A percentile compares a stretch with the other conserved stretches of the same genome.
Evolutionary conservation across 2,329 filamentous ascomycete species (phyloP).

Genomic region (Mollisia scopiformis): DNA sequence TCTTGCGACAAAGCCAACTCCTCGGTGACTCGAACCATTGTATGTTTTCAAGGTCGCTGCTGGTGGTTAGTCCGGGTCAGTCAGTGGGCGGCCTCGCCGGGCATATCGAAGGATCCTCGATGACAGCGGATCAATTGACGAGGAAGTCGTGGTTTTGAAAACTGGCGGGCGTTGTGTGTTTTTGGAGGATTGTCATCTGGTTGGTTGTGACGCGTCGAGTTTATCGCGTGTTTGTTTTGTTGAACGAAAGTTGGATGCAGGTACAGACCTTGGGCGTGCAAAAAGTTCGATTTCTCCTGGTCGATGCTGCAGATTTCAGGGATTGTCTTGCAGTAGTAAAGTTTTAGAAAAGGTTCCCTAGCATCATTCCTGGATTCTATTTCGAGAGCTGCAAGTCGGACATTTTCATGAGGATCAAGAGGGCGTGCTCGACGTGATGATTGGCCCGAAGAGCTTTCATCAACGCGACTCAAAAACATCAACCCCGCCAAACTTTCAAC

Average conservation of each 20-base stretch:
- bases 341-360: not conserved
- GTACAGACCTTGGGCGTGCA: conserved; percentile 5
- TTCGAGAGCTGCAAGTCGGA: conserved; percentile 5
- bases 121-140: conserved; percentile 16
- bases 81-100: conserved; percentile 31
- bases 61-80: conserved; percentile 25
- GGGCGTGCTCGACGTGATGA: conserved; percentile 25
- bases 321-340: conserved; percentile 9
- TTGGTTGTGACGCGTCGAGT: conserved; percentile 20
- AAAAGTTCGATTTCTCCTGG: not conserved
- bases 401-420: not conserved
- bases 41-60: conserved; percentile 30
- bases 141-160: conserved; percentile 5
- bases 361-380: conserved; percentile 13
- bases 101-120: conserved; percentile 27
- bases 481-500: conserved; percentile 25
- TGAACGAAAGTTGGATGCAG: conserved; percentile 10
- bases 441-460: conserved; percentile 24
- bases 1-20: conserved; percentile 79
- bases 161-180: conserved; percentile 8
- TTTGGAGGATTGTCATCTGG: conserved; percentile 13
- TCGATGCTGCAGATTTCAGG: conserved; percentile 4
- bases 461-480: conserved; percentile 14
- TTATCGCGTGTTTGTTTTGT: conserved; percentile 10
- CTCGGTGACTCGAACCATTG: conserved; percentile 83